phyloP scores from a whole-genome alignment of 2,329 filamentous ascomycete species.

The Nemania sp. region DNA sequence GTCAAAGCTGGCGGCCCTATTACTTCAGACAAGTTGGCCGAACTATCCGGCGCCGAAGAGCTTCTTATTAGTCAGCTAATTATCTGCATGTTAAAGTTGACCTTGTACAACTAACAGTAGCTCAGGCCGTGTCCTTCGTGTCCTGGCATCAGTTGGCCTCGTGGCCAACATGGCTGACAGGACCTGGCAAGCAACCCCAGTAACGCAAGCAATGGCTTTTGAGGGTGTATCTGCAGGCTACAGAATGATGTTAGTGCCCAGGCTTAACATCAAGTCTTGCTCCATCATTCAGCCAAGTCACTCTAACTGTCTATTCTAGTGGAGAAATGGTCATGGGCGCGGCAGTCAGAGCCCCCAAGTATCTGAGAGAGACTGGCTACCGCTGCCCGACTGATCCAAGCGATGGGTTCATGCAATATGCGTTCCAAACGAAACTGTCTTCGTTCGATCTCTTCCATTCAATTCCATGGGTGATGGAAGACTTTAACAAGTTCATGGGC shows the following conservation, averaged over 20 bases:
- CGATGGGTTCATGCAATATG: conserved; percentile 38
- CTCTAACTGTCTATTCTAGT: conserved; percentile 2
- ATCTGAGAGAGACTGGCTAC: conserved; percentile 33
- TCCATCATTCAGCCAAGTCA: neutral
- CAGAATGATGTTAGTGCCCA: conserved; percentile 35
- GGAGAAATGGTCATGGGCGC: conserved; percentile 34
- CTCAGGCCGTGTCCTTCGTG: conserved; percentile 26
- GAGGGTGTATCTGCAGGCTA: conserved; percentile 35
- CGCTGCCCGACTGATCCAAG: conserved; percentile 34
- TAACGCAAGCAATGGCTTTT: conserved; percentile 34
- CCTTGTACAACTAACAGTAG: neutral
- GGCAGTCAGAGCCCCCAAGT: conserved; percentile 32
- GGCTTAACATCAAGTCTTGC: neutral
- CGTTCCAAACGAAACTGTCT: conserved; percentile 36
- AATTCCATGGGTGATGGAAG: conserved; percentile 29
- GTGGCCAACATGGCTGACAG: conserved; percentile 33
- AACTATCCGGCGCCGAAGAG: conserved; percentile 4
- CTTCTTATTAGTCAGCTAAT: conserved; percentile 32
- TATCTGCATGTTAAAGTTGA: neutral
- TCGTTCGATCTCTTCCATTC: conserved; percentile 32
- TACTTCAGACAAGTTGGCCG: conserved; percentile 32
- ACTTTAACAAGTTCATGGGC: conserved; percentile 39
- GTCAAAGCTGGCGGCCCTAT: conserved; percentile 19
- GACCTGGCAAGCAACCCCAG: conserved; percentile 33
- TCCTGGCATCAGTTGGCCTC: conserved; percentile 31